Conservation (phyloP, 306 rosid genomes). For the Trifolium repens region DNA sequence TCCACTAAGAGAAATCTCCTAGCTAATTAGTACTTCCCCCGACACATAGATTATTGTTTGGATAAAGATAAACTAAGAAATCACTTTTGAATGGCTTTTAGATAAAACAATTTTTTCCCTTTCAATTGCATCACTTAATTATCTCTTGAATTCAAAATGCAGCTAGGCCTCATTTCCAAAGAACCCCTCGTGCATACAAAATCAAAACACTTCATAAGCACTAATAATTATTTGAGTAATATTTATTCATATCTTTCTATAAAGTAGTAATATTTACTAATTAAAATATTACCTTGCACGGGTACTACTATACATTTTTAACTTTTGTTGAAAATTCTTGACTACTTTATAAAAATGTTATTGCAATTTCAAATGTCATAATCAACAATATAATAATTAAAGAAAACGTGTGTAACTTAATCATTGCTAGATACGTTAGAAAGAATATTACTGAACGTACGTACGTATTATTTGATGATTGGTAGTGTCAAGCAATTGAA, state of each 20-base stretch:
- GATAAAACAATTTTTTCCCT: background rate
- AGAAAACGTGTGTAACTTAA: slow-evolving; percentile 6
- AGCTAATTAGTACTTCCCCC: background rate
- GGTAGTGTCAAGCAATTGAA: slow-evolving; percentile 29
- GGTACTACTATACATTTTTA: slow-evolving; percentile 28
- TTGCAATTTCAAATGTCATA: too few relatives aligned
- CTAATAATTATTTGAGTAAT: background rate
- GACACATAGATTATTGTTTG: background rate
- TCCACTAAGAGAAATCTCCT: background rate
- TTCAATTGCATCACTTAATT: background rate
- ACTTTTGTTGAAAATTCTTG: slow-evolving; percentile 16
- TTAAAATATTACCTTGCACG: slow-evolving; percentile 40
- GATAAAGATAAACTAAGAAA: background rate
- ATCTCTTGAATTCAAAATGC: background rate
- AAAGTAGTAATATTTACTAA: slow-evolving; percentile 15
- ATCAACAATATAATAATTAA: background rate
- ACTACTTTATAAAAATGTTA: background rate
- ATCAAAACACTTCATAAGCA: background rate
- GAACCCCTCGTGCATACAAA: background rate
- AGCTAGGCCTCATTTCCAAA: background rate
- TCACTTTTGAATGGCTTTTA: background rate
- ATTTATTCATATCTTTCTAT: slow-evolving; percentile 16
- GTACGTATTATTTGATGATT: background rate
- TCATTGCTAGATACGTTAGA: slow-evolving; percentile 3
- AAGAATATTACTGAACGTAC: background rate